Evolutionary conservation across 202 grass and related monocot species (phyloP).

Genomic region (Schoenoplectus triqueter): DNA sequence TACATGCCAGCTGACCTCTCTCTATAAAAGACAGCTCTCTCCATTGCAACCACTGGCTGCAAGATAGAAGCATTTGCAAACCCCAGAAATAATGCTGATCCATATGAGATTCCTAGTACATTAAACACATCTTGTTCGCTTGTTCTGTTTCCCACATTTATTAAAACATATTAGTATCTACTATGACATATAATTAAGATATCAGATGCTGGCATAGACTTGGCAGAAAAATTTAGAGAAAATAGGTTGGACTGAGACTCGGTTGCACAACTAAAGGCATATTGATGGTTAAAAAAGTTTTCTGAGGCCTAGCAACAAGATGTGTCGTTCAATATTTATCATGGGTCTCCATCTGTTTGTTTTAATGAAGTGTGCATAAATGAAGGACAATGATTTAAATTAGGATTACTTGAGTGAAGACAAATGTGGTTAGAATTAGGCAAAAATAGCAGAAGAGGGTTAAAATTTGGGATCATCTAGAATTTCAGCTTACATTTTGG

Average conservation of each 20-base stretch:
- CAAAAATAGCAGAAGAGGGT: neutral
- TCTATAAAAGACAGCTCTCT: constrained; percentile 76
- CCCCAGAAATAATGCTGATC: constrained; percentile 77
- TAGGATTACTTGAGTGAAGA: neutral
- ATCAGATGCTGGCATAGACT: neutral
- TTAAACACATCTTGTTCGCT: constrained; percentile 84
- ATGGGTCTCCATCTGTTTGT: neutral
- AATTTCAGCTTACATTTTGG: constrained; percentile 65
- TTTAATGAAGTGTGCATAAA: constrained; percentile 26
- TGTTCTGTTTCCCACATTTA: constrained; percentile 48
- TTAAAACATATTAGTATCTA: constrained; percentile 18
- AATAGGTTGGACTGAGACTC: neutral
- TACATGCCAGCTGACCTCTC: constrained; percentile 83
- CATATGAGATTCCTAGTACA: constrained; percentile 67
- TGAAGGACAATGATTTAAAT: neutral
- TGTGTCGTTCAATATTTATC: neutral
- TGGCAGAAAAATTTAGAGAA: neutral
- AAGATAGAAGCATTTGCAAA: constrained; percentile 76
- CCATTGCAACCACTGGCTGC: constrained; percentile 75
- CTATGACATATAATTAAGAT: neutral
- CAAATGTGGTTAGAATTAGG: neutral
- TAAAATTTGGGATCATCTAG: neutral
- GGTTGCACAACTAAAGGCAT: neutral
- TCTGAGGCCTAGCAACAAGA: neutral
- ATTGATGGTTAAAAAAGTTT: neutral